Conservation (phyloP, 441 rosid species). For the Gossypium davidsonii region DNA sequence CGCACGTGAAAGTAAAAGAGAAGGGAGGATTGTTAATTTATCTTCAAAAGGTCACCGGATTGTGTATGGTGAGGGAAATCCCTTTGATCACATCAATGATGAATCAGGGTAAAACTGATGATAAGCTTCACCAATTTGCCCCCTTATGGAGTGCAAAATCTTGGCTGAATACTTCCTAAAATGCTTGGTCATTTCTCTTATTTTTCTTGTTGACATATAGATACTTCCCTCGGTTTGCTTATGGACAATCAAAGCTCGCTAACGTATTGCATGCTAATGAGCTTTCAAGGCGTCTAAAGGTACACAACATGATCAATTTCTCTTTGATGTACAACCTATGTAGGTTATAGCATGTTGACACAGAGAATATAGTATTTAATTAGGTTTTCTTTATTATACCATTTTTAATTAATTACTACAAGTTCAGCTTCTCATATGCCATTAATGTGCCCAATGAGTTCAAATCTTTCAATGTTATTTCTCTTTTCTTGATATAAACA, state of each 20-base stretch:
- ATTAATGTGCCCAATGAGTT: not conserved
- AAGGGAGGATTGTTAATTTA: conserved; percentile 51
- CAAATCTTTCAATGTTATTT: not conserved
- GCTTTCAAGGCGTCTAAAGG: conserved; percentile 51
- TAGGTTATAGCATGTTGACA: not conserved
- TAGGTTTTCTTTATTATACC: not conserved
- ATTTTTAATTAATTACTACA: not conserved
- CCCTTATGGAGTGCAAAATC: not conserved
- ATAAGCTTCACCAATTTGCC: not conserved
- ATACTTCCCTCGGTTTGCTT: conserved; percentile 34
- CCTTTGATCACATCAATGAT: conserved; percentile 44
- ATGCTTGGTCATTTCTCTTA: not conserved
- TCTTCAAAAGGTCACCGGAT: conserved; percentile 45
- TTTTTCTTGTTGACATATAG: conserved; percentile 20
- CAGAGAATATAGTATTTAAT: not conserved
- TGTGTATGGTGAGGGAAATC: conserved; percentile 41
- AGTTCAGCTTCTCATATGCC: not conserved
- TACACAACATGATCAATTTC: conserved; percentile 1
- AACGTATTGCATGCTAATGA: conserved; percentile 55
- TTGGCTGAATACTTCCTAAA: not conserved
- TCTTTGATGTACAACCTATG: not conserved
- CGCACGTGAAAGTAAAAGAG: conserved; percentile 34
- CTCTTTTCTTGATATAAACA: conserved; percentile 12
- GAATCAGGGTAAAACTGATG: conserved; percentile 36
- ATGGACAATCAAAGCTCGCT: conserved; percentile 62